Base-by-base conservation (phyloP, 177 flowering plant genomes). In the Vitis hybrid region DNA sequence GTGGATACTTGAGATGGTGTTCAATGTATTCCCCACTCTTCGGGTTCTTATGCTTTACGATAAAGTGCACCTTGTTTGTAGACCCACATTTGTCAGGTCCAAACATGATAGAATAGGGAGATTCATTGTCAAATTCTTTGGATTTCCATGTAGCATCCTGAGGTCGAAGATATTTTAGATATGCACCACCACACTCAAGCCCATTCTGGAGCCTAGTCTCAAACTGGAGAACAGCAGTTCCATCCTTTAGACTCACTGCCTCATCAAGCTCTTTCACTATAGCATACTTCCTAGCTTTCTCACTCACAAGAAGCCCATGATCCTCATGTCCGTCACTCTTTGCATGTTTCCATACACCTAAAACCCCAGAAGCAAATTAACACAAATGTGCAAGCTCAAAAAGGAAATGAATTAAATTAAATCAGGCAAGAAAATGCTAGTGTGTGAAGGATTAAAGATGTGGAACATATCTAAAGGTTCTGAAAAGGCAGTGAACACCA, bases 141-240 rank as follows among this genome's bases (percentile, higher is more conserved):
- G 97, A 48, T 17, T 60, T 75, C 99, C 98, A 95, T 14, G 93
- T 97, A 60, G 96, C 96, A 15, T 82, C 96, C 79, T 95, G 99
- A 4, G 99, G 97, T 11, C 97, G 91, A 32, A 95, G 92, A 71
- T 87, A 95, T 71, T 95, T 95, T 65, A 95, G 63, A 74, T 95
- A 95, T 10, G 99, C 98, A 68, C 99, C 99, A 74, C 99, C 99
- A 77, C 99, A 95, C 72, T 93, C 99, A 62, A 95, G 98, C 48
- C 98, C 98, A 75, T 90, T 84, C 73, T 93, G 99, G 66, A 95
- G 85, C 35, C 98, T 97, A 59, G 81, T 81, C 80, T 95, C 99
- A 80, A 74, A 93, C 68, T 95, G 99, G 13, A 95, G 90, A 62
- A 93, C 90, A 64, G 87, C 65, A 30, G 93, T 86, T 59, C 80